A percentile compares a stretch with the other conserved stretches of the same genome.
These are phyloP conservation scores for Xylaria sp. DNA, from an alignment of 2,329 filamentous ascomycete species.

Conservation along the genomic window DNA sequence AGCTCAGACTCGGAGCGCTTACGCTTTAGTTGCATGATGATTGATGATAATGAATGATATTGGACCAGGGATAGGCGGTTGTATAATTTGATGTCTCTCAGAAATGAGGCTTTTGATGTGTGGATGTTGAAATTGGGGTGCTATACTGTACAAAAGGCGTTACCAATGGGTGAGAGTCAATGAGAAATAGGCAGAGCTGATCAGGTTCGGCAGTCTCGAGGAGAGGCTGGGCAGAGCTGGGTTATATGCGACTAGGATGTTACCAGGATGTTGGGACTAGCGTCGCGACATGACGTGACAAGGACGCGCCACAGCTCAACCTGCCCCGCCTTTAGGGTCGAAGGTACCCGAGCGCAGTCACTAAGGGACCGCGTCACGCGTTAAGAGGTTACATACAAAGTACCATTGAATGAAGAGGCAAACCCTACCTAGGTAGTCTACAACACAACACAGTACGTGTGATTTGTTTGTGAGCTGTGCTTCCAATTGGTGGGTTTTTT, in stretches of 20 bases:
- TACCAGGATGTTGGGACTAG: neutral
- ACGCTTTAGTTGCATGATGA: constrained; percentile 62
- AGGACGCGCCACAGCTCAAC: constrained; percentile 10
- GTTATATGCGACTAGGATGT: neutral
- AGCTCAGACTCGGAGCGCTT: constrained; percentile 67
- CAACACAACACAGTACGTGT: too few relatives aligned
- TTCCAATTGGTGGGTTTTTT: too few relatives aligned
- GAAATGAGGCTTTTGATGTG: too few relatives aligned
- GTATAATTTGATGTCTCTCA: neutral
- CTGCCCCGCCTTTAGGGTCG: constrained; percentile 16
- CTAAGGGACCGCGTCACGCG: constrained; percentile 10
- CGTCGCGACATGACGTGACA: constrained; percentile 20
- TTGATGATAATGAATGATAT: neutral
- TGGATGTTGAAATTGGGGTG: neutral
- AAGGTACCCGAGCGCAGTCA: too few relatives aligned
- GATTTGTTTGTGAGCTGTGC: too few relatives aligned
- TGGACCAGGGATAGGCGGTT: neutral
- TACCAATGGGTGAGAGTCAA: neutral
- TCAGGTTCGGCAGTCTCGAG: neutral
- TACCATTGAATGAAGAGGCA: too few relatives aligned
- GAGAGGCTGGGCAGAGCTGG: constrained; percentile 2
- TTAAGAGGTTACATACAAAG: too few relatives aligned
- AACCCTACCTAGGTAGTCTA: too few relatives aligned
- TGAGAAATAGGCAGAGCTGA: neutral
- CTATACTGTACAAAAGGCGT: neutral